Percentiles rank a stretch among this genome's conserved stretches.
phyloP scores from a whole-genome alignment of 2,329 filamentous ascomycete species.

The Cadophora malorum region DNA sequence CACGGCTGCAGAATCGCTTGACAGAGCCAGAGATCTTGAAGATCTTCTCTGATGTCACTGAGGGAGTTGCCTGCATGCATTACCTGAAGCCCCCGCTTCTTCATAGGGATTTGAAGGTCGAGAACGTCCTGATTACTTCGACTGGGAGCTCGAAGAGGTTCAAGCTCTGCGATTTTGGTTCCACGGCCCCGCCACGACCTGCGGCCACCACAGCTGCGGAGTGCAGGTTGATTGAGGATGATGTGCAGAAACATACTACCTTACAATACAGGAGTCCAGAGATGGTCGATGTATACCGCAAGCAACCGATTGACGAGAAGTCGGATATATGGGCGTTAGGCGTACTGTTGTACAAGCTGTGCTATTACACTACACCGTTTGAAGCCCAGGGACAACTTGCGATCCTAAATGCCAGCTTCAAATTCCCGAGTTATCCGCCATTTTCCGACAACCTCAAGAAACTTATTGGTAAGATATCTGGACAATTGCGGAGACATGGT shows the following conservation, averaged over 20 bases:
- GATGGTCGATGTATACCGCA: slow-evolving; percentile 98
- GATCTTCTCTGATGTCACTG: slow-evolving; percentile 95
- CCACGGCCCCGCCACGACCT: slow-evolving; percentile 80
- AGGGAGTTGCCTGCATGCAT: slow-evolving; percentile 98
- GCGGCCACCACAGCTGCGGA: slow-evolving; percentile 87
- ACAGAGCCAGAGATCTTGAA: slow-evolving; percentile 97
- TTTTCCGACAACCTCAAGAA: slow-evolving; percentile 92
- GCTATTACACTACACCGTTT: slow-evolving; percentile 98
- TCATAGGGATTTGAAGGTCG: slow-evolving; percentile 95
- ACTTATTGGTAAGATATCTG: slow-evolving; percentile 73
- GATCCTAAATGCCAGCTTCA: slow-evolving; percentile 94
- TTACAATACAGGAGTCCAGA: slow-evolving; percentile 97
- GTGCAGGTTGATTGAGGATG: slow-evolving; percentile 92
- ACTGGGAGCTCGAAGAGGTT: slow-evolving; percentile 74
- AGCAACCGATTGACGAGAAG: slow-evolving; percentile 97
- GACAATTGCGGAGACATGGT: neutral
- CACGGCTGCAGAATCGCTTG: slow-evolving; percentile 90
- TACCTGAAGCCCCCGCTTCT: slow-evolving; percentile 93
- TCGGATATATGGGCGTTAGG: slow-evolving; percentile 96
- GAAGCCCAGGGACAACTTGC: slow-evolving; percentile 98
- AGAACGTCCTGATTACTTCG: slow-evolving; percentile 85
- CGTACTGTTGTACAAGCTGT: slow-evolving; percentile 95
- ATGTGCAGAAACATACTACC: slow-evolving; percentile 95
- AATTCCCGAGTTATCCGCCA: slow-evolving; percentile 83
- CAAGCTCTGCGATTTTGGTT: slow-evolving; percentile 98